Evolutionary conservation across 2,329 filamentous ascomycete species (phyloP), one percentile per base, ranked within the genome.

Genomic region (Botrytis byssoidea): DNA sequence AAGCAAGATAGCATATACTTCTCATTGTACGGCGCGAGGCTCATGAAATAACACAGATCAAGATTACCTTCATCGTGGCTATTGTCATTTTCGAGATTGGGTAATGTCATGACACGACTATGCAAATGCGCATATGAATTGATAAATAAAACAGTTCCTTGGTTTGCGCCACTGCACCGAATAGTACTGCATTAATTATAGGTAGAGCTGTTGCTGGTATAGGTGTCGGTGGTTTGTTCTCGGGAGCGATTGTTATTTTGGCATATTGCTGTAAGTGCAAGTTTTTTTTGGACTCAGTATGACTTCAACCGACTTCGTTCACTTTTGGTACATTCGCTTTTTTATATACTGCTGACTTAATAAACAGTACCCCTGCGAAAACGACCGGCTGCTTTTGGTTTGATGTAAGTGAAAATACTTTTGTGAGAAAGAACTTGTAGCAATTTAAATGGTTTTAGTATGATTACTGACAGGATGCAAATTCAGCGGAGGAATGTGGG

Each of bases 181-280:
- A 78, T 60, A 81, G 79, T 10, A 78, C 75, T 18, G 74, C 80
- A 25, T 67, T 82, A 46, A 81, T 82, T 46, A 60, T 80, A 48
- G 80, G 80, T 32, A 74, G 80, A 40, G 80, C 80, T 16, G 73
- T 82, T 71, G 77, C 79, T 55, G 81, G 81, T 35, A 29, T 79
- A 29, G 81, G 80, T 10, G 78, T 79, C 16, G 79, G 82, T 37
- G 83, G 82, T 66, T 75, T 84, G 55, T 83, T 84, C 72, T 81
- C 81, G 14, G 83, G 83, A 12, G 76, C 77, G 32, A 70, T 80
- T 44, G 79, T 80, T 48, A 79, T 80, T 57, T 75, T 80, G 57
- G 78, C 78, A 40, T 78, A 78, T 68, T 71, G 72, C 42, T 65
- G 72, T 73, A 65, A 73, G 72, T 71, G 40, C 63, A 48, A 40